phyloP scores from a whole-genome alignment of 768 basidiomycete species.

The Lentinula guzmanii region DNA sequence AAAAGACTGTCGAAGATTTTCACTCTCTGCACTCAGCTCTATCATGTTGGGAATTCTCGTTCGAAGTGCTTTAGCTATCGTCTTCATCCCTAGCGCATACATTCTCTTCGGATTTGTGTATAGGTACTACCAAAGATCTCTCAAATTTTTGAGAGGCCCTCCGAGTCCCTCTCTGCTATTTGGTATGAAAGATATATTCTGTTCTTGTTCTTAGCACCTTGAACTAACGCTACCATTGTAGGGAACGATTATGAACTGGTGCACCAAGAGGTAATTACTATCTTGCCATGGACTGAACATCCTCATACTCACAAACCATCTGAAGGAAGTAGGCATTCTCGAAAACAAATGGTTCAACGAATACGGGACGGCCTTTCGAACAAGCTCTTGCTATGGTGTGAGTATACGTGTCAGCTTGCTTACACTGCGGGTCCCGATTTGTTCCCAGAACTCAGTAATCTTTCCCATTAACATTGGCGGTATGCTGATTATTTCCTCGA shows the following conservation, averaged over 20 bases:
- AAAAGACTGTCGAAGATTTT: neutral
- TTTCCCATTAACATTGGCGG: too few species aligned
- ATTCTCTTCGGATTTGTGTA: neutral
- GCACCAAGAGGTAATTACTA: neutral
- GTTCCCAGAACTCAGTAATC: neutral
- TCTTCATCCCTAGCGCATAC: neutral
- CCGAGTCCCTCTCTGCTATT: neutral
- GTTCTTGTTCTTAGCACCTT: neutral
- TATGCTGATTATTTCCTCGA: neutral
- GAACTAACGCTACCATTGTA: neutral
- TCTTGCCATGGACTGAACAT: neutral
- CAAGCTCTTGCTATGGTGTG: neutral
- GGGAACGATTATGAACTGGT: neutral
- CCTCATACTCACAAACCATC: neutral
- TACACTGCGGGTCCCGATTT: neutral
- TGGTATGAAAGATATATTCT: neutral
- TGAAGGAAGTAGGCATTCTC: neutral
- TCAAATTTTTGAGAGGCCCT: neutral
- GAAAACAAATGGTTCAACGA: neutral
- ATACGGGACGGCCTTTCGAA: neutral
- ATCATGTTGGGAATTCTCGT: neutral
- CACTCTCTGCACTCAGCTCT: neutral
- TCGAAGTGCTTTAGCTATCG: neutral
- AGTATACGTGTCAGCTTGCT: neutral
- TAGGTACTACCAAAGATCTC: neutral